Evolutionary conservation across 2,329 filamentous ascomycete genomes (phyloP).

Genomic region (Metarhizium guizhouense): DNA sequence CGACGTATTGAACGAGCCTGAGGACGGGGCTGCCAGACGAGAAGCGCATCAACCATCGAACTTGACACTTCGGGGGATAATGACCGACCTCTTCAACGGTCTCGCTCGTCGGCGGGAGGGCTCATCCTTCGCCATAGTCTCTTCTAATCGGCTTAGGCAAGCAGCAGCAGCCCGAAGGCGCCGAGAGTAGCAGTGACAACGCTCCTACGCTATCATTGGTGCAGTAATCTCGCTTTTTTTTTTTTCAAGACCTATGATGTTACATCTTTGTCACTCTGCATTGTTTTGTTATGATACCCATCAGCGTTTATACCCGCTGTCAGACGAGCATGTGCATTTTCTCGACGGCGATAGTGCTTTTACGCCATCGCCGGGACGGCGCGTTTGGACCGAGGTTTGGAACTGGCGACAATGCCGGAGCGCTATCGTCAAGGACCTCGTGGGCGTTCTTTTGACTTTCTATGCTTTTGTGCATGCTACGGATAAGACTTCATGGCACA

Average conservation of each 20-base stretch:
- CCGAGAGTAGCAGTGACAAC: constrained; percentile 31
- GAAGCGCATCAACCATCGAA: constrained; percentile 40
- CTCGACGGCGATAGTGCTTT: constrained; percentile 47
- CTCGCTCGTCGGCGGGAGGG: neutral
- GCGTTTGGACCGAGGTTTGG: constrained; percentile 38
- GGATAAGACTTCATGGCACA: no score
- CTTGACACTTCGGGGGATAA: constrained; percentile 12
- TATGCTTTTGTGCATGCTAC: no score
- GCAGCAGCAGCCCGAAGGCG: no score
- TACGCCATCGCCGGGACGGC: constrained; percentile 49
- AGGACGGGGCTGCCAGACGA: constrained; percentile 52
- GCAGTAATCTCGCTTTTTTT: constrained; percentile 6
- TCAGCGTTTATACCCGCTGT: constrained; percentile 36
- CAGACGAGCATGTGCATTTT: constrained; percentile 26
- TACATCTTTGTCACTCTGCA: neutral
- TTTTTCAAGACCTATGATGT: constrained; percentile 10
- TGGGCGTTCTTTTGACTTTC: constrained; percentile 29
- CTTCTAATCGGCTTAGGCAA: no score
- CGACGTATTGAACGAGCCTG: constrained; percentile 35
- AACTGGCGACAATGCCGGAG: constrained; percentile 41
- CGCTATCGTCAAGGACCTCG: constrained; percentile 44
- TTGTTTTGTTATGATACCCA: constrained; percentile 32
- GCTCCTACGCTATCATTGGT: constrained; percentile 40
- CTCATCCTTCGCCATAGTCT: constrained; percentile 2
- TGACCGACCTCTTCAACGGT: constrained; percentile 8